These are phyloP conservation scores for Saksenaea oblongispora DNA, from an alignment of 371 early-diverging fungal species.

Conservation along the genomic window DNA sequence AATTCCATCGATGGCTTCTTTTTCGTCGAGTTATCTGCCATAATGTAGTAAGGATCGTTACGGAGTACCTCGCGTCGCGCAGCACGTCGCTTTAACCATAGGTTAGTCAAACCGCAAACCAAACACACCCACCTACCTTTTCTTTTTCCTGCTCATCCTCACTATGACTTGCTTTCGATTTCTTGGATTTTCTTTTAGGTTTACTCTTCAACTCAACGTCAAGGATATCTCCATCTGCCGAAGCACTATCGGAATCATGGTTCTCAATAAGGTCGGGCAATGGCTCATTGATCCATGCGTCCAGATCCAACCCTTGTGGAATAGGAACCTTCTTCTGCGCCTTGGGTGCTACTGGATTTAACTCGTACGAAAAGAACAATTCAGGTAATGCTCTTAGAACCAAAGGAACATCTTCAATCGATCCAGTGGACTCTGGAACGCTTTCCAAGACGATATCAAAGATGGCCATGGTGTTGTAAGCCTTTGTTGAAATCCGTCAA, in stretches of 20 bases:
- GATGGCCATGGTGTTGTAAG: conserved; percentile 59
- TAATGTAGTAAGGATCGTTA: conserved; percentile 80
- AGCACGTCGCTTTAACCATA: conserved; percentile 48
- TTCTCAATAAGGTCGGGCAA: conserved; percentile 62
- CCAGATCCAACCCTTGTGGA: conserved; percentile 88
- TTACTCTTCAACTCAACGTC: conserved; percentile 24
- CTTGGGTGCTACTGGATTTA: conserved; percentile 92
- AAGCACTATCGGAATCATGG: conserved; percentile 37
- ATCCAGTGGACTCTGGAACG: conserved; percentile 11
- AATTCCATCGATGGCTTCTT: conserved; percentile 23
- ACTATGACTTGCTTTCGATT: conserved; percentile 20
- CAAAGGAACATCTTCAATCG: conserved; percentile 20
- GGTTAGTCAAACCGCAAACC: not conserved
- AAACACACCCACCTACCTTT: conserved; percentile 15
- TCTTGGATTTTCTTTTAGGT: conserved; percentile 40
- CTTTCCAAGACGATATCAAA: conserved; percentile 53
- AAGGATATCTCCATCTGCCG: conserved; percentile 32
- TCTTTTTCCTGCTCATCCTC: conserved; percentile 47
- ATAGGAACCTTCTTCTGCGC: conserved; percentile 89
- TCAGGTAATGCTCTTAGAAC: conserved; percentile 58
- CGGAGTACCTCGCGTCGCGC: conserved; percentile 64
- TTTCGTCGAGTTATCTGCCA: conserved; percentile 25
- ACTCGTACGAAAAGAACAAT: conserved; percentile 77
- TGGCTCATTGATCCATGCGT: conserved; percentile 76
- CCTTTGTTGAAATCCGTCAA: conserved; percentile 27